Percentiles rank a stretch among this genome's conserved stretches.
These are phyloP conservation scores for Pseudogymnoascus sp. DNA, from an alignment of 2,329 filamentous ascomycete species.

Conservation along the genomic window DNA sequence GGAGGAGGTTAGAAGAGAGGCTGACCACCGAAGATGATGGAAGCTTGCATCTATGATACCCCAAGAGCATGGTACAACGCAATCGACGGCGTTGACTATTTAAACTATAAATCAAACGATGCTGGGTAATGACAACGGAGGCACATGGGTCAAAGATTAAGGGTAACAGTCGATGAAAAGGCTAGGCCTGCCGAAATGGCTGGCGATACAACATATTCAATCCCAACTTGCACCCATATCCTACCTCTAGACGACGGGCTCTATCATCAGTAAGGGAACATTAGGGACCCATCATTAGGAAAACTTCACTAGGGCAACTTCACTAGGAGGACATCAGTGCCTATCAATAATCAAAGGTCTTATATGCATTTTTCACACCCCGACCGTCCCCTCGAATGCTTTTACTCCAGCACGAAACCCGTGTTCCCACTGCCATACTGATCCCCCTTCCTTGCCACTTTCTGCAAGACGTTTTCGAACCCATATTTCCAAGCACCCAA, in stretches of 20 bases:
- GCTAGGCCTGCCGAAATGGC: neutral
- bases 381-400: constrained; percentile 27
- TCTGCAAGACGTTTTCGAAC: constrained; percentile 47
- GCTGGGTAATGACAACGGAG: neutral
- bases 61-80: neutral
- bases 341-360: neutral
- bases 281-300: no score
- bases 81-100: neutral
- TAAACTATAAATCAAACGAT: neutral
- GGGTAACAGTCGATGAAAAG: neutral
- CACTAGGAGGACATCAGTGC: neutral
- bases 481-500: constrained; percentile 54
- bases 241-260: neutral
- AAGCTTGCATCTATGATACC: constrained; percentile 53
- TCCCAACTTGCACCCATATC: neutral
- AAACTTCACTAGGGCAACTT: neutral
- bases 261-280: neutral
- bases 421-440: constrained; percentile 35
- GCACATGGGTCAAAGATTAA: neutral
- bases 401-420: constrained; percentile 31
- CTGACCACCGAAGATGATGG: constrained; percentile 46
- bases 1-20: constrained; percentile 47
- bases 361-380: constrained; percentile 13
- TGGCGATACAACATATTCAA: neutral
- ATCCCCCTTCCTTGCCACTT: constrained; percentile 38